phyloP scores from a whole-genome alignment of 2,329 filamentous ascomycete species.

The Trichoderma sp. region DNA sequence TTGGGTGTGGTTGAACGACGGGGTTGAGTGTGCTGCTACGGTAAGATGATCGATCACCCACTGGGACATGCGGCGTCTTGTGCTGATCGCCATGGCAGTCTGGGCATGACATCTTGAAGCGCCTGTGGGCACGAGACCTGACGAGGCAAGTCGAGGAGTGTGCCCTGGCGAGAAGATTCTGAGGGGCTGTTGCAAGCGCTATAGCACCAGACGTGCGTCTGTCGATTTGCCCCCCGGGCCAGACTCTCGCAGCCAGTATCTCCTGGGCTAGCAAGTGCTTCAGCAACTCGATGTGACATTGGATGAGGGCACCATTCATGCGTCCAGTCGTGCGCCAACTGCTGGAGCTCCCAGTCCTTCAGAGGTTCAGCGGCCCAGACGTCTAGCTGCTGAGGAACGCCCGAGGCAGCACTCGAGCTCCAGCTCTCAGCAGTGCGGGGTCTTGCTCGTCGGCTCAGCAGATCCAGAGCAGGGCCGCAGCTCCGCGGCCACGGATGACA shows the following conservation, averaged over 20 bases:
- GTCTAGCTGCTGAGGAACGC: neutral
- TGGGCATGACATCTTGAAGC: neutral
- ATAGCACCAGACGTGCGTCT: neutral
- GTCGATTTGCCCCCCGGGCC: neutral
- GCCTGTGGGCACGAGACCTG: neutral
- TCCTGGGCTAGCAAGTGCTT: neutral
- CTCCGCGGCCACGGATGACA: too few relatives aligned
- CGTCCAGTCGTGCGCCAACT: neutral
- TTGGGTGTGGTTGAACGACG: too few relatives aligned
- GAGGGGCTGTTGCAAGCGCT: slow-evolving; percentile 1
- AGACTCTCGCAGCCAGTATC: neutral
- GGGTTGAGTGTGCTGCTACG: too few relatives aligned
- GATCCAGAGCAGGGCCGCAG: too few relatives aligned
- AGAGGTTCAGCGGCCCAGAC: neutral
- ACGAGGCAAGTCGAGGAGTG: neutral
- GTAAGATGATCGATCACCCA: neutral
- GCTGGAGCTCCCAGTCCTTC: neutral
- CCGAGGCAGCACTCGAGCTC: neutral
- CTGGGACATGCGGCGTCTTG: neutral
- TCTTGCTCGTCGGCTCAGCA: neutral
- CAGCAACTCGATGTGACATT: too few relatives aligned
- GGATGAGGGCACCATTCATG: neutral
- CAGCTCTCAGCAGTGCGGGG: slow-evolving; percentile 19
- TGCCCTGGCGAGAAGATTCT: neutral
- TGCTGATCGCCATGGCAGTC: too few relatives aligned